Evolutionary conservation across 768 basidiomycete species (phyloP), one percentile per base, ranked within the genome.

Genomic region (Fibroporia radiculosa): DNA sequence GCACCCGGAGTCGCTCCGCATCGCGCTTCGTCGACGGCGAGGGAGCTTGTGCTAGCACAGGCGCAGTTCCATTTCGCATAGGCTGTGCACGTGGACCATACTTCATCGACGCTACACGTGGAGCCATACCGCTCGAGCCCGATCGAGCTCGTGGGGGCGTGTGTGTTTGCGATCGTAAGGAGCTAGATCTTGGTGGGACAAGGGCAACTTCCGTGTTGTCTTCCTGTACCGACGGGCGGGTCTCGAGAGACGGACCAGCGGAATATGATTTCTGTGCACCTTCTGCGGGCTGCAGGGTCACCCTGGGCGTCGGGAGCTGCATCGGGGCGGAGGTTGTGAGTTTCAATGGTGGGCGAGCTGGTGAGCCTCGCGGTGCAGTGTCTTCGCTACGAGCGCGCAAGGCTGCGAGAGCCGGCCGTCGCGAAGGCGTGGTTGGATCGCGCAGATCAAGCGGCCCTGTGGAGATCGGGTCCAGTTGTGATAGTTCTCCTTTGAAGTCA

Each of bases 401-500:
- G 6, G 35, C 49, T 2, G 48, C 37, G 2, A 50, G 26, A 4
- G 51, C 53, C 8, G 45, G 52, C 19, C 72, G 72, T 48, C 75
- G 73, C 29, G 70, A 62, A 42, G 82, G 73, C 4, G 73, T 75
- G 8, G 78, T 76, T 6, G 83, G 83, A 59, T 85, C 81, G 48
- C 66, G 71, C 35, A 89, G 73, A 58, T 80, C 81, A 45, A 89
- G 66, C 19, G 70, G 60, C 36, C 74, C 60, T 31, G 63, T 62
- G 36, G 71, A 67, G 27, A 71, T 66, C 37, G 80, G 72, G 51
- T 82, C 84, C 49, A 87, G 64, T 48, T 80, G 75, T 50, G 74
- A 75, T 45, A 88, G 69, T 62, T 82, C 77, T 45, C 82, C 84
- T 62, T 77, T 74, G 64, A 91, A 82, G 48, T 88, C 80, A 52